Base-by-base conservation (phyloP, 2,329 filamentous ascomycete genomes). In the Trichoderma sp. region DNA sequence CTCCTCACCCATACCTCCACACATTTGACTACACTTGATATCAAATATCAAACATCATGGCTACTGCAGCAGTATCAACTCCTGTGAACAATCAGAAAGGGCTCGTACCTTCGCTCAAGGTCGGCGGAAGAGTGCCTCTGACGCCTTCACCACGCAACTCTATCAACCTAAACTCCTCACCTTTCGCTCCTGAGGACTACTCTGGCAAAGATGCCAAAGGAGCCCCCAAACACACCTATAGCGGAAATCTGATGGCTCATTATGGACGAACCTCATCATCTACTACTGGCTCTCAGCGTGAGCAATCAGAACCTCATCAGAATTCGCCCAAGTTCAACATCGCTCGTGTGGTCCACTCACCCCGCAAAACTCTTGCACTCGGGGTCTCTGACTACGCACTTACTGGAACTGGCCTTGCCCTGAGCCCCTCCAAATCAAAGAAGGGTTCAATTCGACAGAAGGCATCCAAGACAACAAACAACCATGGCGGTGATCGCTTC, bases 301-400 rank as follows among this genome's bases (percentile, higher is more conserved):
- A 96, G 79, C 36, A 43, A 17, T 98, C 95, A 2, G 94, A 65
- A 28, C 62, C 28, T 30, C 39, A 65, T 20, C 47, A 66, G 50
- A 59, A 30, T 80, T 98, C 95, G 3, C 94, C 95, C 80, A 98
- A 98, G 86, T 98, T 95, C 72, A 98, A 98, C 86, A 98, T 98
- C 81, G 93, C 92, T 75, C 90, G 90, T 75, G 84, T 85, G 55
- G 88, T 89, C 71, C 88, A 91, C 72, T 95, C 93, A 57, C 95
- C 95, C 23, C 92, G 93, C 78, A 93, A 92, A 81, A 88, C 86
- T 61, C 88, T 98, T 50, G 95, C 98, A 82, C 88, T 97, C 53
- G 94, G 94, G 75, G 91, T 97, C 39, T 98, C 95, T 53, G 95
- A 99, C 80, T 98, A 95, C 86, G 90, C 93, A 20, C 87, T 99